These are phyloP conservation scores for Incumbomyces lentus DNA, from an alignment of 2,329 filamentous ascomycete genomes.

Conservation along the genomic window DNA sequence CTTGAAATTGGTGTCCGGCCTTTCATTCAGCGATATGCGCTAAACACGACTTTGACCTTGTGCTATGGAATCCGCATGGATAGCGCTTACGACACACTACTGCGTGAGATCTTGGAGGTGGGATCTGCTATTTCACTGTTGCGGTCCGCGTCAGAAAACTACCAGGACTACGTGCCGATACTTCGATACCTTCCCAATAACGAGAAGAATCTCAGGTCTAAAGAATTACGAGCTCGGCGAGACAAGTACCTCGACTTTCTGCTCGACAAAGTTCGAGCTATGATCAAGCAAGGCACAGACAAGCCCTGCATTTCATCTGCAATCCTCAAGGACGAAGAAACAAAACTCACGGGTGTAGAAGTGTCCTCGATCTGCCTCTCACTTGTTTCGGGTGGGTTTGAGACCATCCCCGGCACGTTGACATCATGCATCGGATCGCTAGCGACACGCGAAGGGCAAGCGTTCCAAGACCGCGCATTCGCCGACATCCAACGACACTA, in stretches of 20 bases:
- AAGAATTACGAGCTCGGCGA: constrained; percentile 51
- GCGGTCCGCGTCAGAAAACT: constrained; percentile 67
- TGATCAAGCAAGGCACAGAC: constrained; percentile 48
- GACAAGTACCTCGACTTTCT: constrained; percentile 52
- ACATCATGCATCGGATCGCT: constrained; percentile 64
- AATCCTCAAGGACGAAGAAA: constrained; percentile 55
- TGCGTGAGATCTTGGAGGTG: constrained; percentile 63
- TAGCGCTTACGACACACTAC: constrained; percentile 53
- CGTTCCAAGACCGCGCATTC: constrained; percentile 56
- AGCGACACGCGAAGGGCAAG: constrained; percentile 50
- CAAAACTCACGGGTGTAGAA: constrained; percentile 56
- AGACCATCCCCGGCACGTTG: constrained; percentile 64
- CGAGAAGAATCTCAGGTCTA: constrained; percentile 46
- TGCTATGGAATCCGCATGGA: constrained; percentile 66
- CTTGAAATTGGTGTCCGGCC: constrained; percentile 54
- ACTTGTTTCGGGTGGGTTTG: constrained; percentile 65
- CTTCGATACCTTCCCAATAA: constrained; percentile 49
- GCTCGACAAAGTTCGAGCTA: constrained; percentile 43
- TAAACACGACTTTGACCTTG: constrained; percentile 62
- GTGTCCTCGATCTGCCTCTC: constrained; percentile 66
- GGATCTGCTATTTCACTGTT: constrained; percentile 64
- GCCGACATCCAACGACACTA: constrained; percentile 57
- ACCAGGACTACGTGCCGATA: constrained; percentile 68
- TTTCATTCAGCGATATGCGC: constrained; percentile 59
- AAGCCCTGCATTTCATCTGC: constrained; percentile 55